These are phyloP conservation scores for Chenopodium suecicum DNA, from an alignment of 148 eudicot genomes.

Conservation along the genomic window DNA sequence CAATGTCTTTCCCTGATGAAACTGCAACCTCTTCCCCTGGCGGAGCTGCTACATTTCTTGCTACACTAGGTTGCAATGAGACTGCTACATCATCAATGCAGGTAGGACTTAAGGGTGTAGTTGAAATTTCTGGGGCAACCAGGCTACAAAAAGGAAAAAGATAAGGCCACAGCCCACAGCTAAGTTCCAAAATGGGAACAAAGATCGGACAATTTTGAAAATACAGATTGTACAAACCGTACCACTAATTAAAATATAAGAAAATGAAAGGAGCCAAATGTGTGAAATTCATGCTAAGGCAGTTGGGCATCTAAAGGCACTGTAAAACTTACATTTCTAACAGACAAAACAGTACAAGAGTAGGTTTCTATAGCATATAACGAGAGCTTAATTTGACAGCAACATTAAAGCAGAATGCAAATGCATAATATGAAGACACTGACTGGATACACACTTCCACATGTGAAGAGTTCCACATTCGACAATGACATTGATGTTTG, in stretches of 20 bases:
- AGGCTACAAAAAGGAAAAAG: conserved; percentile 19
- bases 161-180: neutral
- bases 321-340: neutral
- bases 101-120: conserved; percentile 20
- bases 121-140: conserved; percentile 22
- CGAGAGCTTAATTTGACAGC: neutral
- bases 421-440: neutral
- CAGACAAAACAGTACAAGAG: neutral
- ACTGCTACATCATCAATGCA: conserved; percentile 20
- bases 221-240: neutral
- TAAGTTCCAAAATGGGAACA: neutral
- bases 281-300: neutral
- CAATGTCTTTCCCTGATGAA: conserved; percentile 1
- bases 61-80: conserved; percentile 21
- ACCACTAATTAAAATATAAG: neutral
- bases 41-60: conserved; percentile 14
- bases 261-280: neutral
- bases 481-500: too few species aligned
- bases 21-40: conserved; percentile 19
- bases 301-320: neutral
- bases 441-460: neutral
- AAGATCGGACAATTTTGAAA: neutral
- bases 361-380: neutral
- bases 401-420: neutral
- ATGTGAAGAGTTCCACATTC: neutral